Evolutionary conservation across 2,329 filamentous ascomycete species (phyloP).

Genomic region (Ophiostoma novo-ulmi): DNA sequence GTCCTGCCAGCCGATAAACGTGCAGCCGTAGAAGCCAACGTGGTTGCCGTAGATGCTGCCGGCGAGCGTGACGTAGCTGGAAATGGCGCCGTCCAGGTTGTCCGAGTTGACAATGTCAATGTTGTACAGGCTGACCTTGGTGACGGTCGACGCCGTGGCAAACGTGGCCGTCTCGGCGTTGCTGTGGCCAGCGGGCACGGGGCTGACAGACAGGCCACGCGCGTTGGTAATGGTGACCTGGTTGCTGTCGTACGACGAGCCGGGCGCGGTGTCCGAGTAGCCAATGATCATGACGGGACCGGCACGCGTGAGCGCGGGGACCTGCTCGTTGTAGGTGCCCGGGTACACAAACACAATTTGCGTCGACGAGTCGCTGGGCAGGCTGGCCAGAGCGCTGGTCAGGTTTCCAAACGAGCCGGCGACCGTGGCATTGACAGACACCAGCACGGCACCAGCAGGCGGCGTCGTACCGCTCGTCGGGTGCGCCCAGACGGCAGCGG

Average conservation of each 20-base stretch:
- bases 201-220: slow-evolving; percentile 37
- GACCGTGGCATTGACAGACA: slow-evolving; percentile 19
- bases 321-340: slow-evolving; percentile 40
- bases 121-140: slow-evolving; percentile 48
- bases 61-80: slow-evolving; percentile 28
- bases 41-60: slow-evolving; percentile 35
- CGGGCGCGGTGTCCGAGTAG: slow-evolving; percentile 35
- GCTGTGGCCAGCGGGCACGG: slow-evolving; percentile 38
- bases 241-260: slow-evolving; percentile 37
- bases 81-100: slow-evolving; percentile 28
- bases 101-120: slow-evolving; percentile 40
- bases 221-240: slow-evolving; percentile 37
- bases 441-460: slow-evolving; percentile 12
- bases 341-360: slow-evolving; percentile 36
- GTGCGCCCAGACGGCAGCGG: background rate
- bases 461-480: background rate
- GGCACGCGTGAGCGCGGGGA: slow-evolving; percentile 36
- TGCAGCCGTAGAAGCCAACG: slow-evolving; percentile 32
- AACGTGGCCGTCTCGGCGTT: background rate
- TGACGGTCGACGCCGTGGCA: slow-evolving; percentile 35
- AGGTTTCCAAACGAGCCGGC: slow-evolving; percentile 39
- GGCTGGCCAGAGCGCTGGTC: slow-evolving; percentile 40
- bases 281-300: slow-evolving; percentile 28
- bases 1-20: slow-evolving; percentile 33
- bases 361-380: slow-evolving; percentile 40